Percentiles rank a stretch among this genome's conserved stretches.
Conservation (phyloP, 177 flowering plant genomes). For the Vitis hybrid region DNA sequence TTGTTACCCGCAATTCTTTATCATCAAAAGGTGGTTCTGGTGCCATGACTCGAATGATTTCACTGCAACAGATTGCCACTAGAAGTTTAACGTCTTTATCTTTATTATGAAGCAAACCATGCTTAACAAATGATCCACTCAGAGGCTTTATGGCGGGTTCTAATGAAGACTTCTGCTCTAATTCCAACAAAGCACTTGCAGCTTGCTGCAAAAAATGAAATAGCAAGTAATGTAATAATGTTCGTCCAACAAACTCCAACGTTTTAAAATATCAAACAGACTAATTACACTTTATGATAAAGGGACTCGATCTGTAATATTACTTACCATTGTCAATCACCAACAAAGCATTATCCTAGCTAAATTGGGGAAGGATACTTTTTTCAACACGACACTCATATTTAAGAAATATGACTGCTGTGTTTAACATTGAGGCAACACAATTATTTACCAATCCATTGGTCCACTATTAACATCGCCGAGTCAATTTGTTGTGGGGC, state of each 20-base stretch:
- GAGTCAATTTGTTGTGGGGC: no score
- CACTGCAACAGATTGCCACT: conserved; percentile 70
- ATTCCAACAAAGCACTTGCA: conserved; percentile 53
- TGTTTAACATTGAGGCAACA: no score
- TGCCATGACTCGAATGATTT: conserved; percentile 80
- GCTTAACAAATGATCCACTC: conserved; percentile 47
- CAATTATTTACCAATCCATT: no score
- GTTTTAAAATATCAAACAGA: background rate
- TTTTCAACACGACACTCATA: no score
- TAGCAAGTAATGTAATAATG: background rate
- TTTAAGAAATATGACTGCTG: no score
- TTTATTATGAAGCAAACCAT: conserved; percentile 51
- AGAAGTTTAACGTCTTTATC: conserved; percentile 83
- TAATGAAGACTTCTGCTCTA: conserved; percentile 52
- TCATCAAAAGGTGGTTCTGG: conserved; percentile 85
- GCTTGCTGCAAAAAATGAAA: conserved; percentile 58
- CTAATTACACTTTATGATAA: background rate
- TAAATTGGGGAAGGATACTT: no score
- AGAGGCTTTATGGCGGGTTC: conserved; percentile 53
- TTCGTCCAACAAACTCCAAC: background rate
- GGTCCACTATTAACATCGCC: no score
- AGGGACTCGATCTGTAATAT: no score
- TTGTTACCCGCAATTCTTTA: conserved; percentile 53
- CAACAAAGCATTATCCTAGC: no score
- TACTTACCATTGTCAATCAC: no score